These are phyloP conservation scores for Nicotiana attenuata DNA, from an alignment of 257 asterid genomes.

Conservation along the genomic window DNA sequence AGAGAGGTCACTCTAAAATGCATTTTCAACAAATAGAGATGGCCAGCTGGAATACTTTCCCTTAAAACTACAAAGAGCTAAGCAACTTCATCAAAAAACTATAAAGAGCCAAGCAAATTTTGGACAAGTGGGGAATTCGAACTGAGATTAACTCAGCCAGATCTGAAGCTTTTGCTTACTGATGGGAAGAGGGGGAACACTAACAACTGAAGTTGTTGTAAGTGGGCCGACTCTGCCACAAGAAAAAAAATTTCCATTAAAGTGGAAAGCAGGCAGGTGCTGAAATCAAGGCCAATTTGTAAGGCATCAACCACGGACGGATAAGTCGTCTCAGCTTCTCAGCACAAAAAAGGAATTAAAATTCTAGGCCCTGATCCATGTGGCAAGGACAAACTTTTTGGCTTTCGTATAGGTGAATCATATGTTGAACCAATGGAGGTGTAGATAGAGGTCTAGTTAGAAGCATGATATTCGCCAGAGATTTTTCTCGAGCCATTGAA, in stretches of 20 bases:
- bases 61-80: not conserved
- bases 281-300: not conserved
- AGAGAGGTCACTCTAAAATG: not conserved
- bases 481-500: not conserved
- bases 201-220: not conserved
- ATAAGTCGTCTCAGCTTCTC: no score
- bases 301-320: no score
- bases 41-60: not conserved
- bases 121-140: not conserved
- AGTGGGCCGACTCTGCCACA: not conserved
- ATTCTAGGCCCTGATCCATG: not conserved
- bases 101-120: not conserved
- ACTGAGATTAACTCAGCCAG: not conserved
- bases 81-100: no score
- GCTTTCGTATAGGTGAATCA: not conserved
- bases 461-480: not conserved
- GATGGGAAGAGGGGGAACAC: not conserved
- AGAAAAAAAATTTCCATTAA: not conserved
- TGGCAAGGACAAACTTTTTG: not conserved
- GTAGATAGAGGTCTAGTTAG: not conserved
- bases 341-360: no score
- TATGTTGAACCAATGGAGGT: not conserved
- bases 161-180: not conserved
- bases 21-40: not conserved
- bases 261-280: not conserved